Evolutionary conservation across 306 rosid genomes (phyloP).

Genomic region (Corylus heterophylla): DNA sequence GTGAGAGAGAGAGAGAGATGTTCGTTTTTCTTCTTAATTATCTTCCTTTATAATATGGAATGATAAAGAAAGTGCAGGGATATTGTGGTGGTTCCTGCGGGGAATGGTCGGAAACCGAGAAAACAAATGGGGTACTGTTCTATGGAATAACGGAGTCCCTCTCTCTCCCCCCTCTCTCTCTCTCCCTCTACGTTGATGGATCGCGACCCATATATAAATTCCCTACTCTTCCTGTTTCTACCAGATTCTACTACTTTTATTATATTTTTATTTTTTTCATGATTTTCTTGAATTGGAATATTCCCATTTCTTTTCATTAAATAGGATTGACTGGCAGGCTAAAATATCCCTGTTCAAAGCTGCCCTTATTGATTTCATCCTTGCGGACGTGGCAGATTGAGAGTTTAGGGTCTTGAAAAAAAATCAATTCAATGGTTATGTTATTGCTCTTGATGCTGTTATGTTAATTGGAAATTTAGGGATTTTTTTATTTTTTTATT

Average conservation of each 20-base stretch:
- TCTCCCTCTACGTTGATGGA: constrained; percentile 44
- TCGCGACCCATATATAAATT: constrained; percentile 52
- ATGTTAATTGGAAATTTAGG: background rate
- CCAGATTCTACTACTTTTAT: constrained; percentile 27
- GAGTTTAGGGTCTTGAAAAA: background rate
- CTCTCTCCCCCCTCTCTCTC: constrained; percentile 24
- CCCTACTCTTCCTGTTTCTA: constrained; percentile 35
- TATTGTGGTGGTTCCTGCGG: constrained; percentile 48
- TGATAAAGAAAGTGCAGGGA: constrained; percentile 28
- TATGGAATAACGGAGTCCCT: constrained; percentile 52
- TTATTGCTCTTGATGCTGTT: too few relatives aligned
- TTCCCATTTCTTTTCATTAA: constrained; percentile 58
- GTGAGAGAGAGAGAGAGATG: background rate
- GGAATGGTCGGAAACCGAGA: constrained; percentile 64
- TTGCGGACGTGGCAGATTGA: constrained; percentile 21
- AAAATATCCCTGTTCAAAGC: constrained; percentile 47
- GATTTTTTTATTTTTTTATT: background rate
- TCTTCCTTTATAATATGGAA: constrained; percentile 23
- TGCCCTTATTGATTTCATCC: constrained; percentile 26
- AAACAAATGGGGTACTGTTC: constrained; percentile 59
- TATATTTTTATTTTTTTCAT: constrained; percentile 13
- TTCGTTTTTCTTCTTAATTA: constrained; percentile 9
- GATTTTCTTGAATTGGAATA: constrained; percentile 52
- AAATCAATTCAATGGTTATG: too few relatives aligned
- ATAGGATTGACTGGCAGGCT: constrained; percentile 57